Conservation (phyloP, 2,329 filamentous ascomycete genomes). For the Ceratocystis diversiconidia region DNA sequence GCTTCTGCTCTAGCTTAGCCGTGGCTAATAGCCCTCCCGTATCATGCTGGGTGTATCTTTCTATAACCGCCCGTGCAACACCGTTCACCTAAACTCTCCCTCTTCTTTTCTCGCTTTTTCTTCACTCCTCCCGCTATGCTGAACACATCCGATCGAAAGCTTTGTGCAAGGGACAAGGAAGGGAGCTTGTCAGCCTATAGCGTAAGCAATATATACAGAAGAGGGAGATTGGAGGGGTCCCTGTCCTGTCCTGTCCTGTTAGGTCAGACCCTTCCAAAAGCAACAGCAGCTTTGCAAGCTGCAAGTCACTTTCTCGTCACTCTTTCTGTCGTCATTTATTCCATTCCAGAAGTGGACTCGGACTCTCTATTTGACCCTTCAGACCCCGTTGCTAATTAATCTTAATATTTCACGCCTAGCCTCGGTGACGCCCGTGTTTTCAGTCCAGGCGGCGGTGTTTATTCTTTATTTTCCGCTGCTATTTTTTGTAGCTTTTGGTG, state of each 20-base stretch:
- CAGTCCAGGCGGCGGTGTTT: too few relatives aligned
- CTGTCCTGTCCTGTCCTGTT: neutral
- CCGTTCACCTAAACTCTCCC: neutral
- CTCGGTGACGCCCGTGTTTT: too few relatives aligned
- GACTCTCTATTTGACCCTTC: too few relatives aligned
- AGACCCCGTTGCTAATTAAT: too few relatives aligned
- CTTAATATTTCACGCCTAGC: too few relatives aligned
- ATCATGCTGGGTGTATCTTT: neutral
- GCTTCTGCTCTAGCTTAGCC: too few relatives aligned
- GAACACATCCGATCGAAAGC: neutral
- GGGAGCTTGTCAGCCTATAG: neutral
- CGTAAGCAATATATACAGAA: neutral
- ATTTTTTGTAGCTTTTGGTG: too few relatives aligned
- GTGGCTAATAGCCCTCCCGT: neutral
- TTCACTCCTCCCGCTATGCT: neutral
- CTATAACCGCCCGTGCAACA: neutral
- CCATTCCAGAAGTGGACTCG: neutral
- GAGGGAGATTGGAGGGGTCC: constrained; percentile 1
- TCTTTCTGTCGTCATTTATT: neutral
- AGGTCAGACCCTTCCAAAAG: too few relatives aligned
- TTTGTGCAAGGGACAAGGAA: neutral
- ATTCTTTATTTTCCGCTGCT: too few relatives aligned
- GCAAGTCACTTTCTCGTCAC: neutral
- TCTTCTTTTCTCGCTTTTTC: neutral
- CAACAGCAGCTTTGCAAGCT: neutral